These are phyloP conservation scores for Saprolegnia parasitica DNA, from an alignment of 352 stramenopile genomes.

Conservation along the genomic window DNA sequence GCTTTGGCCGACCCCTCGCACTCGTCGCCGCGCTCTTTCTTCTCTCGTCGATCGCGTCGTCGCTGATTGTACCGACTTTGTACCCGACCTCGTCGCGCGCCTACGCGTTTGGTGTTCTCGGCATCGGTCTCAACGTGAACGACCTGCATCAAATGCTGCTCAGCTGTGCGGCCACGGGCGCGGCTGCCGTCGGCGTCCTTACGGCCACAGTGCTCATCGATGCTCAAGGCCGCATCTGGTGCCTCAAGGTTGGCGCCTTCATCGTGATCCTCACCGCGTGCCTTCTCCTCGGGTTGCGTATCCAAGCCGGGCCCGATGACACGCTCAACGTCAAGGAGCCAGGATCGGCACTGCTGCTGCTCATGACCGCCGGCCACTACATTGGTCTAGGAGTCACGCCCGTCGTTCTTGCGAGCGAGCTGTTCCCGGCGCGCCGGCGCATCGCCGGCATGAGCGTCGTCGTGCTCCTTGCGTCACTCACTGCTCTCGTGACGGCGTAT, in stretches of 20 bases:
- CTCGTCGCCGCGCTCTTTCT: constrained; percentile 50
- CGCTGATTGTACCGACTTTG: constrained; percentile 52
- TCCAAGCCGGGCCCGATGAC: constrained; percentile 34
- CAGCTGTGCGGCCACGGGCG: constrained; percentile 40
- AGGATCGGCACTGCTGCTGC: constrained; percentile 52
- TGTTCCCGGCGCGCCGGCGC: constrained; percentile 65
- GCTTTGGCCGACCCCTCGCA: constrained; percentile 63
- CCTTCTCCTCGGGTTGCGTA: constrained; percentile 49
- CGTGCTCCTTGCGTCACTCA: constrained; percentile 53
- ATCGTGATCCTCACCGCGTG: constrained; percentile 38
- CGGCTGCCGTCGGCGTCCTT: constrained; percentile 43
- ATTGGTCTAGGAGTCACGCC: constrained; percentile 58
- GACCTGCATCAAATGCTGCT: constrained; percentile 49
- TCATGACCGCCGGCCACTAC: constrained; percentile 60
- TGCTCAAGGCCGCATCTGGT: constrained; percentile 43
- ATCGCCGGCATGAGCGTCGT: constrained; percentile 61
- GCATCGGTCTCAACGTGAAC: constrained; percentile 48
- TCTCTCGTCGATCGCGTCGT: constrained; percentile 44
- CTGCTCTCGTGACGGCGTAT: constrained; percentile 41
- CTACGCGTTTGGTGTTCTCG: constrained; percentile 61
- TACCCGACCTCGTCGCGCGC: constrained; percentile 37
- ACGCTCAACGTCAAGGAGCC: constrained; percentile 45
- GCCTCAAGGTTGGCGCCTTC: constrained; percentile 56
- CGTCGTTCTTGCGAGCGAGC: constrained; percentile 55
- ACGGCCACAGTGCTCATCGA: constrained; percentile 67